Evolutionary conservation across 306 rosid species (phyloP), one percentile per base, ranked within the genome.

Genomic region (Prosopis cineraria): DNA sequence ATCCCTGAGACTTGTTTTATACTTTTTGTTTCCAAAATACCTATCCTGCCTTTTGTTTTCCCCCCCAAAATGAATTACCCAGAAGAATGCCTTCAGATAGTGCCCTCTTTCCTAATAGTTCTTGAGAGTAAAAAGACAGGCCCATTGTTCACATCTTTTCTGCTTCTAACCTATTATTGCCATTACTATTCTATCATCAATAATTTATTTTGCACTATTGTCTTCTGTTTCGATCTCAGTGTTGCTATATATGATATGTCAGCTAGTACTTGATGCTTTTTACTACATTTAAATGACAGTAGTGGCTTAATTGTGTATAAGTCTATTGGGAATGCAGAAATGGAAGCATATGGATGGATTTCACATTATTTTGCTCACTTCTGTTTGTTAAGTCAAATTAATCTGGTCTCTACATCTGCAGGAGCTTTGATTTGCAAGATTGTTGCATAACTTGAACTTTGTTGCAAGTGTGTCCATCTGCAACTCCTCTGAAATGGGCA

Each of bases 401-500:
- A 65, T 20, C 70, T n/a, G 30, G 14, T 37, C 19, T 20, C 70
- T n/a, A 10, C 47, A 65, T 40, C 12, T 40, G 20, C 52, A 39
- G 72, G 33, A 43, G 19, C 20, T 39, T 39, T 67, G 3, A 40
- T 37, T 25, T 67, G 10, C 34, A 22, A 67, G 34, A 67, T 67
- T 40, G 50, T 39, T 10, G 72, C 33, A 39, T 24, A 12, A n/a
- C 52, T 67, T 39, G 72, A 40, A 11, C 72, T 43, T 40, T 14
- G 7, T 41, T n/a, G 70, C 68, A 0, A 62, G 68, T 17, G 19
- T 19, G 47, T 65, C 36, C 5, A 16, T 67, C 34, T 67, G 36
- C 74, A 14, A 1, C 9, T 69, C 56, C 59, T 69, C 56, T 69
- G 4, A 11, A 20, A 90, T 93, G 97, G 89, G 76, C 48, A 70